A percentile compares a stretch with the other conserved stretches of the same genome.
Evolutionary conservation across 345 rosid genomes (phyloP).

Genomic region (Schrenkiella parvula): DNA sequence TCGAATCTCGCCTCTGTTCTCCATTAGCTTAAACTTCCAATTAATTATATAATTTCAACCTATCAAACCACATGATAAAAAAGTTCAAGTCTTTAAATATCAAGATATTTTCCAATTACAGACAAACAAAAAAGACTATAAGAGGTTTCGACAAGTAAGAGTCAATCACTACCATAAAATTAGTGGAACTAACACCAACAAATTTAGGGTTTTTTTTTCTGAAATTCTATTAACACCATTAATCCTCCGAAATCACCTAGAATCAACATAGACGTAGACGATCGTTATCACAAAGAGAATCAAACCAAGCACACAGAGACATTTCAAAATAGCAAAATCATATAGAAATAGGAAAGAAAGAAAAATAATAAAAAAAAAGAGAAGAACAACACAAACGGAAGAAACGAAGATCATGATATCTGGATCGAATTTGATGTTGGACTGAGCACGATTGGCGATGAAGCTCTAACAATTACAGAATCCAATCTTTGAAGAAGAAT

Average conservation of each 20-base stretch:
- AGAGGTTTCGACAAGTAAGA: slow-evolving; percentile 2
- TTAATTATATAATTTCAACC: slow-evolving; percentile 11
- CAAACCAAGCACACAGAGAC: slow-evolving; percentile 2
- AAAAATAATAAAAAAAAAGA: neutral
- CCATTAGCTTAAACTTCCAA: slow-evolving; percentile 45
- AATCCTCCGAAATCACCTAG: neutral
- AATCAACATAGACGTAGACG: slow-evolving; percentile 10
- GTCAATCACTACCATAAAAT: slow-evolving; percentile 10
- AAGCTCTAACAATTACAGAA: slow-evolving; percentile 49
- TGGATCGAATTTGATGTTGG: too few relatives aligned
- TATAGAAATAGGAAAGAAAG: neutral
- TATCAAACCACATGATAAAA: slow-evolving; percentile 5
- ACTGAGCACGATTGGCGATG: too few relatives aligned
- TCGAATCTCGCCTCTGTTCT: slow-evolving; percentile 86
- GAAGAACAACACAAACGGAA: neutral
- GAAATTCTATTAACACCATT: neutral
- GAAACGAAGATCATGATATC: slow-evolving; percentile 24
- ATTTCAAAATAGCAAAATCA: neutral
- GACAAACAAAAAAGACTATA: neutral
- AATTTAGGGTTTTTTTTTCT: neutral
- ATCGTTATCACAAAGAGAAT: neutral
- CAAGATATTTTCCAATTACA: neutral
- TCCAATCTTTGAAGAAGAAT: slow-evolving; percentile 28
- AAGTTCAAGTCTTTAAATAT: neutral
- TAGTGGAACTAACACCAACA: slow-evolving; percentile 3